Base-by-base conservation (phyloP, 106 monocot species). In the Ottelia alismoides region DNA sequence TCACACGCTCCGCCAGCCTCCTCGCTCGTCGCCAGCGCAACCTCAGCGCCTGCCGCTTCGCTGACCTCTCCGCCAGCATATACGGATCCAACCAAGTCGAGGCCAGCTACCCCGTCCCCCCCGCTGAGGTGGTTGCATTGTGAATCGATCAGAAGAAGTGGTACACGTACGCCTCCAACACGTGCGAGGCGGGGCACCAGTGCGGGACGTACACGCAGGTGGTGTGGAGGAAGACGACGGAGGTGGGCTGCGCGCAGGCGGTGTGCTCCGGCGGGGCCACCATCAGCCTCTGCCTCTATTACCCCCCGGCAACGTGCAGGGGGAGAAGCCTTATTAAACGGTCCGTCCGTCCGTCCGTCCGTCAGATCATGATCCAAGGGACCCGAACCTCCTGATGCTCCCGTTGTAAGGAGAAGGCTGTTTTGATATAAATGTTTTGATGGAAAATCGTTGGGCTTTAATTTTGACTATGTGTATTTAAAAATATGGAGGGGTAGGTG, bases 201-300 rank as follows among this genome's bases (percentile, higher is more conserved):
- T 76, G 80, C 67, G 67, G 75, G 26, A 75, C 71, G 1, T 80
- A 75, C 67, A 80, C 75, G 19, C 80, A 80, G 64, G 67, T 80
- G 45, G 75, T 80, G 54, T 76, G 80, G 80, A 57, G 58, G 49
- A 55, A 23, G 56, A 67, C 63, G n/a, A 18, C 17, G 29, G 69
- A 70, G 61, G 30, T 77, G n/a, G 81, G 81, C 6, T 82, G 81
- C 69, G 64, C 69, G 2, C 77, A 74, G 73, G 65, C 64, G 27
- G 35, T 55, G 18, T 77, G 77, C 54, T 9, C 28, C 46, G 25
- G 46, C 1, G 57, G 53, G 2, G 55, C 69, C 28, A 74, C 57
- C 11, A 60, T 77, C 62, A 70, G 66, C 31, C 7, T 74, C 21
- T 77, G 82, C 60, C 54, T 74, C 58, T 74, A 77, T 58, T 24